phyloP scores from a whole-genome alignment of 1,139 yeast genomes.

The Protomyces inundatus region DNA sequence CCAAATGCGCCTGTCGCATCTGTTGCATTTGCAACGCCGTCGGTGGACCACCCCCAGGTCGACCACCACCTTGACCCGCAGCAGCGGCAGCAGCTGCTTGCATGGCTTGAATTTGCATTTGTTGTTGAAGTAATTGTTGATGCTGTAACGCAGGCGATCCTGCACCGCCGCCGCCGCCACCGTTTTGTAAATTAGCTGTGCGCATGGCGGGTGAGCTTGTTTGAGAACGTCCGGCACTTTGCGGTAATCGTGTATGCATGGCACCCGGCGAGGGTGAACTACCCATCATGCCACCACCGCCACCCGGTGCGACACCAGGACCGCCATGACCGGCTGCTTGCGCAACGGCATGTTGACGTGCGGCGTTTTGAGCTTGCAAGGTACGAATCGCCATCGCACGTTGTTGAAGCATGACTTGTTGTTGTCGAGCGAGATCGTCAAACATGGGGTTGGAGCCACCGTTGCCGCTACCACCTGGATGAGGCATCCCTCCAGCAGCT shows the following conservation, averaged over 20 bases:
- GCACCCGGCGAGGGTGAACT: background rate
- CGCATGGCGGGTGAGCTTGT: background rate
- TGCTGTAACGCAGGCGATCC: background rate
- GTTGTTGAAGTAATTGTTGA: conserved; percentile 20
- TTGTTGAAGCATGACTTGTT: conserved; percentile 18
- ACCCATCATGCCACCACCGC: background rate
- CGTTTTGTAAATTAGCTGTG: background rate
- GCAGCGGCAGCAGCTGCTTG: background rate
- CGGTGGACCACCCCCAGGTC: conserved; percentile 1
- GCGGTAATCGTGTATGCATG: background rate
- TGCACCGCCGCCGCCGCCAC: conserved; percentile 2
- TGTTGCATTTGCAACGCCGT: conserved; percentile 24
- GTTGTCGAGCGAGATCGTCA: conserved; percentile 17
- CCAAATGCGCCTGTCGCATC: conserved; percentile 24
- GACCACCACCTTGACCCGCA: background rate
- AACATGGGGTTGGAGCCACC: background rate
- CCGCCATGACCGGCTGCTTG: background rate
- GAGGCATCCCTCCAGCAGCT: background rate
- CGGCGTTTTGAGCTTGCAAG: conserved; percentile 15
- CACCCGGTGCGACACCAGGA: background rate
- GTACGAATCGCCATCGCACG: conserved; percentile 23
- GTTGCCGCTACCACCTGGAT: background rate
- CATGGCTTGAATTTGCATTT: conserved; percentile 12
- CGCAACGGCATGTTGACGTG: background rate
- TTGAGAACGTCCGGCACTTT: background rate